Conservation (phyloP, 768 basidiomycete species). For the Rhizopogon vinicolor region DNA sequence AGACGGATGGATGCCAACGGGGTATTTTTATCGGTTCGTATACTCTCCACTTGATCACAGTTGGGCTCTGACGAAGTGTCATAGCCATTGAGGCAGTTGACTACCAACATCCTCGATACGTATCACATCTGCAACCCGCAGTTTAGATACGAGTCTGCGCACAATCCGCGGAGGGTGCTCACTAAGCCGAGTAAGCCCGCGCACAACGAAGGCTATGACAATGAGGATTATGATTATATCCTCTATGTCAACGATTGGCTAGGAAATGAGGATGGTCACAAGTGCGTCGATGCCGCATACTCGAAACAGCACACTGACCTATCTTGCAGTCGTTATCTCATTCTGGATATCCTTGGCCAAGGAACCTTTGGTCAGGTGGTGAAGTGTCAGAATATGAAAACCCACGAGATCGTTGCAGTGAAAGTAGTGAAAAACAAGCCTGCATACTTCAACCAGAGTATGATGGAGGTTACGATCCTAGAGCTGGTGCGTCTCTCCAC, state of each 20-base stretch:
- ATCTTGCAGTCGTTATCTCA: conserved; percentile 69
- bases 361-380: conserved; percentile 99
- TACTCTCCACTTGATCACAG: background rate
- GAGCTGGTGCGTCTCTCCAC: conserved; percentile 71
- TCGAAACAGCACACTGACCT: conserved; percentile 5
- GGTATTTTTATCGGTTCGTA: conserved; percentile 74
- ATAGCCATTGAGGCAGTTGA: conserved; percentile 65
- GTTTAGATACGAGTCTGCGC: conserved; percentile 91
- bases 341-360: conserved; percentile 96
- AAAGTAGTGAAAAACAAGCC: conserved; percentile 99
- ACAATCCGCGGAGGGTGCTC: conserved; percentile 93
- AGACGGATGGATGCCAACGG: conserved; percentile 78
- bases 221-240: conserved; percentile 99
- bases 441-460: conserved; percentile 98
- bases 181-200: conserved; percentile 96
- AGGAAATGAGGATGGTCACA: conserved; percentile 91
- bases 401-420: conserved; percentile 96
- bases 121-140: conserved; percentile 92
- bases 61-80: conserved; percentile 5
- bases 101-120: conserved; percentile 83
- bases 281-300: conserved; percentile 48
- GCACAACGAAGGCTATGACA: conserved; percentile 97
- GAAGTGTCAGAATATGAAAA: conserved; percentile 99
- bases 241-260: conserved; percentile 98
- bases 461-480: conserved; percentile 99